Evolutionary conservation across 768 basidiomycete species (phyloP).

Genomic region (Collybia nuda): DNA sequence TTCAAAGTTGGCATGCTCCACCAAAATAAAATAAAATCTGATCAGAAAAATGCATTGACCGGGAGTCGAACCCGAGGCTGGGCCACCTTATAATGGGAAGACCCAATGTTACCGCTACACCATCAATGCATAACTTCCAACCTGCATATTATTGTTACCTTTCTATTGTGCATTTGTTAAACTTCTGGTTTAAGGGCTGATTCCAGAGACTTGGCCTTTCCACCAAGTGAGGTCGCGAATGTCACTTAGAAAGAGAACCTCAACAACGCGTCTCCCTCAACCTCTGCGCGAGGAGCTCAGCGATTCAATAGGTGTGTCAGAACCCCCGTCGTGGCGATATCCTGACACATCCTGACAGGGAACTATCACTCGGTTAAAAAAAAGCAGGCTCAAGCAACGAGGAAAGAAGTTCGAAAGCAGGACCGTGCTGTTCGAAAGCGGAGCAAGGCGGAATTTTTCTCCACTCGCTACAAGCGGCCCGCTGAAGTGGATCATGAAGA

Average conservation of each 20-base stretch:
- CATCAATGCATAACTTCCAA: constrained; percentile 42
- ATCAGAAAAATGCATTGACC: constrained; percentile 37
- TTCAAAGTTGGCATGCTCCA: no score
- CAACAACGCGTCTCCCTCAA: constrained; percentile 37
- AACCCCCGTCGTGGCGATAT: no score
- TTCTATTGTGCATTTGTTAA: no score
- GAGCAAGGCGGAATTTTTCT: constrained; percentile 62
- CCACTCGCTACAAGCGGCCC: constrained; percentile 33
- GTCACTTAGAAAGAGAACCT: constrained; percentile 30
- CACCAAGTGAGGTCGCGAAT: constrained; percentile 4
- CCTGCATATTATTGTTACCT: neutral
- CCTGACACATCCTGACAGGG: neutral
- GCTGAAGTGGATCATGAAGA: constrained; percentile 45
- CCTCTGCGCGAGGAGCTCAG: constrained; percentile 28
- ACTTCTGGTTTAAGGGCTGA: no score
- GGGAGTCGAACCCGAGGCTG: constrained; percentile 56
- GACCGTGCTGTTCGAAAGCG: constrained; percentile 59
- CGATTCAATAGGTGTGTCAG: constrained; percentile 14
- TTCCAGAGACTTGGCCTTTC: no score
- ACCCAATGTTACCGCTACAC: constrained; percentile 89
- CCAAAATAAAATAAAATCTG: neutral
- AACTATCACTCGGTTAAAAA: constrained; percentile 18
- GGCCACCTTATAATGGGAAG: constrained; percentile 60
- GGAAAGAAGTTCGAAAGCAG: constrained; percentile 68
- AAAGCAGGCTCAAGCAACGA: constrained; percentile 28